These are phyloP conservation scores for Russula brevipes DNA, from an alignment of 768 basidiomycete species.

Conservation along the genomic window DNA sequence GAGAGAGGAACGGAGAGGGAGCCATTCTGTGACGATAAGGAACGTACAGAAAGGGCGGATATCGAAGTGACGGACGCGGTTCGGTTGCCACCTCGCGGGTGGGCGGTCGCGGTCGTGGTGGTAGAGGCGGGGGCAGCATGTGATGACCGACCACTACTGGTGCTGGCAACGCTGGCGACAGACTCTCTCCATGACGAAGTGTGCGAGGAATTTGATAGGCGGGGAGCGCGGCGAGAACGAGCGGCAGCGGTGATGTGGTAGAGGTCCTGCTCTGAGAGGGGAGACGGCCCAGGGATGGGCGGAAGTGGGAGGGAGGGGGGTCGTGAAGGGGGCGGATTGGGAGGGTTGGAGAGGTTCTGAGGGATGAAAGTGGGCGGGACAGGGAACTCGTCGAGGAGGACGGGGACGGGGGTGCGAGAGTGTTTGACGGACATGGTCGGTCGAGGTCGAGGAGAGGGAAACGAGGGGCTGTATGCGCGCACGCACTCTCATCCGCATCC, in stretches of 20 bases:
- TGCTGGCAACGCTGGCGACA: conserved; percentile 27
- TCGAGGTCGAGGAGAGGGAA: not conserved
- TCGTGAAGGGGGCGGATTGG: conserved; percentile 52
- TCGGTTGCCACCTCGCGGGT: conserved; percentile 4
- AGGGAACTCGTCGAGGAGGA: conserved; percentile 33
- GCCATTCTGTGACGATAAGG: conserved; percentile 27
- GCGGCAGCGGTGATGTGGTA: conserved; percentile 37
- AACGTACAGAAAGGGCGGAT: conserved; percentile 29
- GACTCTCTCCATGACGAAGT: conserved; percentile 29
- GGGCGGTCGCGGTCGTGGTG: not conserved
- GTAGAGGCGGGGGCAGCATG: conserved; percentile 25
- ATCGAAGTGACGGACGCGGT: conserved; percentile 26
- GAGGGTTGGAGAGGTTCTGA: conserved; percentile 22
- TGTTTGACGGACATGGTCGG: conserved; percentile 1
- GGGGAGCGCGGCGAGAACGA: conserved; percentile 35
- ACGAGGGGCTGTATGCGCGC: conserved; percentile 3
- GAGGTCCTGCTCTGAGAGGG: conserved; percentile 47
- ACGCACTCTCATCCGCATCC: conserved; percentile 20
- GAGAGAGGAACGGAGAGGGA: conserved; percentile 27
- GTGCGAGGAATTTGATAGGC: conserved; percentile 30
- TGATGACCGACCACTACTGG: conserved; percentile 24
- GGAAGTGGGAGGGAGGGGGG: conserved; percentile 59
- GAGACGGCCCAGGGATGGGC: conserved; percentile 59
- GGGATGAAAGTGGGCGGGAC: conserved; percentile 34
- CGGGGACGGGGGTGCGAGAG: conserved; percentile 24